These are phyloP conservation scores for Ampelocalamus luodianensis DNA, from an alignment of 176 grass and related monocot species.

Conservation along the genomic window DNA sequence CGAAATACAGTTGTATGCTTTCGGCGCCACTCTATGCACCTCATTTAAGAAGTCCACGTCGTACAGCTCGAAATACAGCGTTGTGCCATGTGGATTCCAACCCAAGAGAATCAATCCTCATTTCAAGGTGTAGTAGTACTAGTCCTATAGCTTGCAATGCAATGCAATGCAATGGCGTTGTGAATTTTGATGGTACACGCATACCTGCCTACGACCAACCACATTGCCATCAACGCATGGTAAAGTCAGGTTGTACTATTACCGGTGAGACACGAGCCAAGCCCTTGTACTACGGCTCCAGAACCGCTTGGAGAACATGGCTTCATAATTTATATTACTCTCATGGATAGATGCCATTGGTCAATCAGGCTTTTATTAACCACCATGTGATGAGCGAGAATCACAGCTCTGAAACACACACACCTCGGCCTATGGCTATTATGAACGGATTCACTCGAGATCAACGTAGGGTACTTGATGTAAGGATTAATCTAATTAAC, in stretches of 20 bases:
- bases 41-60: neutral
- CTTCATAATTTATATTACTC: neutral
- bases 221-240: neutral
- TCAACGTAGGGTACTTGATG: constrained; percentile 19
- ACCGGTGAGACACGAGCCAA: neutral
- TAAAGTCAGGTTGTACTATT: neutral
- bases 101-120: constrained; percentile 6
- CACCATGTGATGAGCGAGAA: constrained; percentile 29
- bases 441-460: neutral
- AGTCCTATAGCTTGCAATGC: neutral
- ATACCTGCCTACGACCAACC: neutral
- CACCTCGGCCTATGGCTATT: too few species aligned
- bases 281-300: constrained; percentile 32
- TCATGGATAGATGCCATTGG: neutral
- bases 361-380: constrained; percentile 38
- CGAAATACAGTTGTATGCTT: neutral
- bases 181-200: neutral
- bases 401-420: constrained; percentile 46
- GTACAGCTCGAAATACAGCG: neutral
- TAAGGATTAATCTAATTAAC: constrained; percentile 34
- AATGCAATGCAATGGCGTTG: neutral
- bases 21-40: neutral
- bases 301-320: constrained; percentile 41
- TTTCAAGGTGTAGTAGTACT: neutral
- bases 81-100: neutral